A percentile compares a stretch with the other conserved stretches of the same genome.
Conservation (phyloP, 305 asterid species). For the Salvia sclarea region DNA sequence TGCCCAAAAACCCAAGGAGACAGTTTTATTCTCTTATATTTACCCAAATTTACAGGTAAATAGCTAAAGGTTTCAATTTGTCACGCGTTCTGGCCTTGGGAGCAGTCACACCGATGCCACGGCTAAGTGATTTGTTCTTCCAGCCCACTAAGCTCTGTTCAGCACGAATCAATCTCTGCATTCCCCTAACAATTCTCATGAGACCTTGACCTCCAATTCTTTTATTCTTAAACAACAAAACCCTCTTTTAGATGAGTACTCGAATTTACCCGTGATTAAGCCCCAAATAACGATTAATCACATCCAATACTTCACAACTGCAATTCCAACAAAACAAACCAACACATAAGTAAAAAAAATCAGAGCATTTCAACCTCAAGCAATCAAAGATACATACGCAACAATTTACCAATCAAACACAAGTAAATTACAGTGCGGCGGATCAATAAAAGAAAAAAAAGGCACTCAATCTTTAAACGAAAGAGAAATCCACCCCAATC, state of each 20-base stretch:
- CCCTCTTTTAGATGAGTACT: constrained; percentile 57
- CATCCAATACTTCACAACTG: constrained; percentile 52
- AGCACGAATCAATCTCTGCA: constrained; percentile 82
- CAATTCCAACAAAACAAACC: constrained; percentile 45
- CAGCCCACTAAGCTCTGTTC: constrained; percentile 62
- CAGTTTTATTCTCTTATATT: constrained; percentile 27
- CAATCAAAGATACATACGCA: not conserved
- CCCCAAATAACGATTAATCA: constrained; percentile 33
- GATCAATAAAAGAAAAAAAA: constrained; percentile 23
- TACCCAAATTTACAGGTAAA: constrained; percentile 51
- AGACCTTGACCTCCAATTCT: constrained; percentile 77
- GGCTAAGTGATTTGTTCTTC: constrained; percentile 73
- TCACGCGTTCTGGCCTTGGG: constrained; percentile 91
- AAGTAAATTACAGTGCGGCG: constrained; percentile 20
- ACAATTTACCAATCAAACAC: constrained; percentile 1
- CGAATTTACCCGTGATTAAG: constrained; percentile 54
- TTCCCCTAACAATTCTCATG: constrained; percentile 99
- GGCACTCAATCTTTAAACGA: constrained; percentile 23
- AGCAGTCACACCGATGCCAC: constrained; percentile 76
- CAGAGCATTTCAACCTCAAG: constrained; percentile 17
- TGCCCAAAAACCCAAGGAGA: constrained; percentile 40
- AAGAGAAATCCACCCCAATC: constrained; percentile 10
- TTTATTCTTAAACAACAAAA: constrained; percentile 57
- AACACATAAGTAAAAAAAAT: constrained; percentile 29
- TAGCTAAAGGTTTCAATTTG: constrained; percentile 63